Conservation (phyloP, 257 asterid species). For the Asclepias syriaca region DNA sequence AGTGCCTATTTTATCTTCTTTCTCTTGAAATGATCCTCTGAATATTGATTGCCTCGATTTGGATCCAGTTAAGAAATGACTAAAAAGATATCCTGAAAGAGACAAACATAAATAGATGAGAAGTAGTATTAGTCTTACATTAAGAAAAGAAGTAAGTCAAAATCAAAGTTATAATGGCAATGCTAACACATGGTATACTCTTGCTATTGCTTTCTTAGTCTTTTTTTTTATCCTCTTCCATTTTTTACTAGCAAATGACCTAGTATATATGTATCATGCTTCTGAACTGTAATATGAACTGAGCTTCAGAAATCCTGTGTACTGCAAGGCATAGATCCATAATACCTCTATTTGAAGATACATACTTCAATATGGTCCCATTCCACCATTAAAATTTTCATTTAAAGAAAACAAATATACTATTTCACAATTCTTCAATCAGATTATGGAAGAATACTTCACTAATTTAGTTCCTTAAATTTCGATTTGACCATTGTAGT, state of each 20-base stretch:
- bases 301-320: background rate
- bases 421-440: background rate
- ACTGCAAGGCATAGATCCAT: background rate
- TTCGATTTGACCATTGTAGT: too few relatives aligned
- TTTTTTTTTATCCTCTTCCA: too few relatives aligned
- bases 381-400: background rate
- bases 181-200: background rate
- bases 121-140: background rate
- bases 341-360: background rate
- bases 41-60: slow-evolving; percentile 19
- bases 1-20: slow-evolving; percentile 23
- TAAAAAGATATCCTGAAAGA: slow-evolving; percentile 47
- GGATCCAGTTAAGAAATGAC: slow-evolving; percentile 33
- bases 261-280: background rate
- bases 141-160: background rate
- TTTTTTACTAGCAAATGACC: background rate
- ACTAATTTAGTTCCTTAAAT: too few relatives aligned
- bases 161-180: background rate
- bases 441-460: too few relatives aligned
- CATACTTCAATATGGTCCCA: background rate
- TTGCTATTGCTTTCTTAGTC: background rate
- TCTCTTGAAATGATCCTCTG: slow-evolving; percentile 21
- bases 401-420: background rate
- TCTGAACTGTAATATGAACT: background rate
- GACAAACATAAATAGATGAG: slow-evolving; percentile 7